Evolutionary conservation across 345 rosid genomes (phyloP), one percentile per base, ranked within the genome.

Genomic region (Angophora floribunda): DNA sequence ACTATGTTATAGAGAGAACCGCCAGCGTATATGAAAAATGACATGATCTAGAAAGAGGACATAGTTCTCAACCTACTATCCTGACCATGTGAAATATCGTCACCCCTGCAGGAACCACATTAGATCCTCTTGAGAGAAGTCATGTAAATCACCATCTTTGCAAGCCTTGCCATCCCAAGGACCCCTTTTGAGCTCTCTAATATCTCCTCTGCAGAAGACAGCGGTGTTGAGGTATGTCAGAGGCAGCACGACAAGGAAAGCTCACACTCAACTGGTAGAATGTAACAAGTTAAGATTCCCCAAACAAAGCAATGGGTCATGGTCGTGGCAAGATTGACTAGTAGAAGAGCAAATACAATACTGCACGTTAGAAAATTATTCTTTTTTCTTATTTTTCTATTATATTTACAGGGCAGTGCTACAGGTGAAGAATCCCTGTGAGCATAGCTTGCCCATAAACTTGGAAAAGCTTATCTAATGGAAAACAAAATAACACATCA

Each of bases 201-300:
- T 75, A 89, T 75, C 91, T 88, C 87, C 91, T 93, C 96, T 92
- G 93, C 92, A 92, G 13, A 89, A 78, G n/a, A 79, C 65, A 86
- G 65, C 13, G 4, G 3, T 75, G 24, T 36, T 36, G 47, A 9
- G 49, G 26, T 75, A 75, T 75, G 82, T 75, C 47, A 75, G 82
- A 75, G 82, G 82, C 26, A 75, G 49, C 49, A 7, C 17, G 47
- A 36, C 2, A 0, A 36, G 49, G 36, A 75, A 36, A 75, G 13
- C 47, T 75, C 47, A 9, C 49, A 36, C 26, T 75, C 9, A 2
- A 75, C 82, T 17, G 82, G 49, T 75, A 75, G 26, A 75, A 75
- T 75, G 47, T 36, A 44, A 21, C 26, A 36, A 4, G 80, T 19
- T 36, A 36, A 70, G 47, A 70, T 36, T 70, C 47, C 80, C 80